Evolutionary conservation across 1,139 yeast species (phyloP), one percentile per base, ranked within the genome.

Genomic region (Groenewaldozyma sp.): DNA sequence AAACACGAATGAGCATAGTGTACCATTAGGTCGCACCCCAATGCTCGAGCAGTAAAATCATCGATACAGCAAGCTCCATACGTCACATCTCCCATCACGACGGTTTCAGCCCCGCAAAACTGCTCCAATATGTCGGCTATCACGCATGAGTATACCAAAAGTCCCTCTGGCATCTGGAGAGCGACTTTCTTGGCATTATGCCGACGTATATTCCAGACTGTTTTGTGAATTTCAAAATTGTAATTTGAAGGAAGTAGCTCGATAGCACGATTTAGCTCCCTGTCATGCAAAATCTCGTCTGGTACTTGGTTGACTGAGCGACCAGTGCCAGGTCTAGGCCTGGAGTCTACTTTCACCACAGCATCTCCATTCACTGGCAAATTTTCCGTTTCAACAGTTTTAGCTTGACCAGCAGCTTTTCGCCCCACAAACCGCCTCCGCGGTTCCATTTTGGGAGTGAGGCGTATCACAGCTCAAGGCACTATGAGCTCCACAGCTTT

Each of bases 11-110:
- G 99, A 1, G 98, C 99, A 61, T 91, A 91, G 62, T 93, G 99
- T 10, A 91, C 87, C 43, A 91, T 78, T 51, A 88, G 82, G 58
- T 91, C 99, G 62, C 98, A 93, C 40, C 83, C 95, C 34, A 91
- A 64, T 0, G 97, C 79, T 45, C 88, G 68, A 3, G 99, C 98
- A 0, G 98, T 88, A 56, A 72, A 91, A 58, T 91, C 99, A 58
- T 91, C 99, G 39, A 91, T 87, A 62, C 99, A 91, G 58, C 99
- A 91, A 0, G 99, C 99, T 26, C 99, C 99, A 55, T 91, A 91
- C 0, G 96, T 86, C 1, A 91, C 98, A 60, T 91, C 99, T 2
- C 99, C 99, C 98, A 91, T 93, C 3, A 91, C 94, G 1, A 93
- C 70, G 0, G 91, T 83, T 54, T 88, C 95, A 37, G 82, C 91